These are phyloP conservation scores for Kwoniella shivajii DNA, from an alignment of 1,284 basidiomycete species.

Conservation along the genomic window DNA sequence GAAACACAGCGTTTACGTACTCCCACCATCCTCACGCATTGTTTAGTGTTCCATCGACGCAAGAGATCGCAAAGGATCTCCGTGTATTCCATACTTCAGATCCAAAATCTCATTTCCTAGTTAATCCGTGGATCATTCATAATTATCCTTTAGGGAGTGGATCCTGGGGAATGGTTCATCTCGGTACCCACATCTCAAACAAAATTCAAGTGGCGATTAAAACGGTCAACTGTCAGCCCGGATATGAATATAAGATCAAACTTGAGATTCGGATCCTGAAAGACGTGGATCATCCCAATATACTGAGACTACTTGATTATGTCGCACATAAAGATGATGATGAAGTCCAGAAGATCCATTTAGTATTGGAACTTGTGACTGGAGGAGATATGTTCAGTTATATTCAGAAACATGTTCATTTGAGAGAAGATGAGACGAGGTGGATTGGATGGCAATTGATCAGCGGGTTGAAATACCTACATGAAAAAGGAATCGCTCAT, in stretches of 20 bases:
- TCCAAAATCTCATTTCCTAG: not conserved
- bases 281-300: constrained; percentile 73
- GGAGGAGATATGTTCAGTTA: constrained; percentile 78
- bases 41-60: not conserved
- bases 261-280: constrained; percentile 70
- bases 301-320: constrained; percentile 72
- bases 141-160: constrained; percentile 56
- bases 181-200: constrained; percentile 65
- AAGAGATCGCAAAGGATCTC: not conserved
- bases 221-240: constrained; percentile 61
- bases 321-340: constrained; percentile 59
- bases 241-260: not conserved
- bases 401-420: constrained; percentile 59
- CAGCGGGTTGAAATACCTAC: constrained; percentile 70
- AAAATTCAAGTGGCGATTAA: constrained; percentile 75
- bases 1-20: constrained; percentile 6
- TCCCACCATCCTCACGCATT: not conserved
- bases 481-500: constrained; percentile 73
- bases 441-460: constrained; percentile 80
- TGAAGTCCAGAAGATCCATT: constrained; percentile 49
- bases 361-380: constrained; percentile 75
- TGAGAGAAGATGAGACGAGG: constrained; percentile 77
- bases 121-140: constrained; percentile 10
- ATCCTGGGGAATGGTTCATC: constrained; percentile 76
- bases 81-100: not conserved